Conservation (phyloP, 2,329 filamentous ascomycete genomes). For the Penicillium palitans region DNA sequence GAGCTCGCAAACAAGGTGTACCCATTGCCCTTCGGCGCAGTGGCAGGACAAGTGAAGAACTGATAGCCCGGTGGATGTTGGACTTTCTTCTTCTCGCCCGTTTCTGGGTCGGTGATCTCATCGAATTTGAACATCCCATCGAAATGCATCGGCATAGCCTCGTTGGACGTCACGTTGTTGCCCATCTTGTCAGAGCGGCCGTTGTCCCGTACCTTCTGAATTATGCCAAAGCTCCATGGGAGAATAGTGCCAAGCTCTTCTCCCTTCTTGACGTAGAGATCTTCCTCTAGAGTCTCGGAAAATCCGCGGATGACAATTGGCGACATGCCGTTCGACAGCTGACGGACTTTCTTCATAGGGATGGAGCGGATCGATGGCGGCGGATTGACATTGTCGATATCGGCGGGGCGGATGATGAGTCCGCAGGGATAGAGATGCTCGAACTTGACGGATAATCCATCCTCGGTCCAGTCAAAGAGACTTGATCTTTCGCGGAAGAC, state of each 20-base stretch:
- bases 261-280: conserved; percentile 50
- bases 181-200: conserved; percentile 46
- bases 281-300: conserved; percentile 47
- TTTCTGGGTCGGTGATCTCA: conserved; percentile 38
- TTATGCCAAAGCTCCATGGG: conserved; percentile 56
- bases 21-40: conserved; percentile 52
- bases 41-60: conserved; percentile 49
- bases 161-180: conserved; percentile 56
- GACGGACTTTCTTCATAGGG: conserved; percentile 29
- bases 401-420: conserved; percentile 25
- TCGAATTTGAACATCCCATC: conserved; percentile 59
- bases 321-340: conserved; percentile 54
- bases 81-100: conserved; percentile 45
- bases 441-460: conserved; percentile 37
- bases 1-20: conserved; percentile 58
- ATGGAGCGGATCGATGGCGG: conserved; percentile 25
- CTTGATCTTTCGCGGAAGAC: conserved; percentile 54
- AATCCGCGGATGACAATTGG: conserved; percentile 58
- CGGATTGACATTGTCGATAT: conserved; percentile 24
- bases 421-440: conserved; percentile 50
- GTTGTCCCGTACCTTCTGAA: conserved; percentile 54
- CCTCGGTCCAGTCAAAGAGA: conserved; percentile 46
- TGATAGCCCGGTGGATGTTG: conserved; percentile 54
- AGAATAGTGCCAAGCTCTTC: conserved; percentile 51
- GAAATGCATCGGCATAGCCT: conserved; percentile 60